These are phyloP conservation scores for Pythium dissotocum DNA, from an alignment of 352 stramenopile genomes.

Conservation along the genomic window DNA sequence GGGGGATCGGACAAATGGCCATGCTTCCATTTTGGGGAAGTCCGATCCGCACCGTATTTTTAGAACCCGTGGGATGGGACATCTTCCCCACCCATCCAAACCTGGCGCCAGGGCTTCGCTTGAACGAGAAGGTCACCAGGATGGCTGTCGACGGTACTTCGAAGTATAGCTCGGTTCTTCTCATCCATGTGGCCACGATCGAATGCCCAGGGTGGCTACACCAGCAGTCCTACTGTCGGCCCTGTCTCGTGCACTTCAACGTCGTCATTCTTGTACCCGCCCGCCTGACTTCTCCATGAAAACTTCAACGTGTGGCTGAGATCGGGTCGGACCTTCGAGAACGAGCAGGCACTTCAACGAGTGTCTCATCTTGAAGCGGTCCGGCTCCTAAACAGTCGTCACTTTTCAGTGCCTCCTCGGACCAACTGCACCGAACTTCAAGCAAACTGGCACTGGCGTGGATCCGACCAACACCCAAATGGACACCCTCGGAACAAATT, in stretches of 20 bases:
- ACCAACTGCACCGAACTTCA: background rate
- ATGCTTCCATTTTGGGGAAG: background rate
- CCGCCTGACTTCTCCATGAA: background rate
- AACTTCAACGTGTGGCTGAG: background rate
- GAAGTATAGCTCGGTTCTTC: no score
- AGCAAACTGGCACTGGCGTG: background rate
- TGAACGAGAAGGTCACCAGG: background rate
- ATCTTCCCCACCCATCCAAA: background rate
- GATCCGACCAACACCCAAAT: background rate
- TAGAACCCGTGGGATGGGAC: background rate
- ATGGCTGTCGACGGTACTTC: background rate
- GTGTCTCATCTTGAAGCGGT: background rate
- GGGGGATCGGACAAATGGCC: background rate
- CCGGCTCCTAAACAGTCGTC: background rate
- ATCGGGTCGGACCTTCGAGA: background rate
- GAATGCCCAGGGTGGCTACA: background rate
- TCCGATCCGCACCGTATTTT: background rate
- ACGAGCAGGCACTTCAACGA: background rate
- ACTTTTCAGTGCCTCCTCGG: background rate
- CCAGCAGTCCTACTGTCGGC: background rate
- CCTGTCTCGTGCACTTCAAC: background rate
- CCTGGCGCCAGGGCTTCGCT: background rate
- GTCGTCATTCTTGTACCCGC: background rate
- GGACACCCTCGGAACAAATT: background rate
- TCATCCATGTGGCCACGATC: background rate